Evolutionary conservation across 805 yeast species (phyloP).

Genomic region (Candida golubevii): DNA sequence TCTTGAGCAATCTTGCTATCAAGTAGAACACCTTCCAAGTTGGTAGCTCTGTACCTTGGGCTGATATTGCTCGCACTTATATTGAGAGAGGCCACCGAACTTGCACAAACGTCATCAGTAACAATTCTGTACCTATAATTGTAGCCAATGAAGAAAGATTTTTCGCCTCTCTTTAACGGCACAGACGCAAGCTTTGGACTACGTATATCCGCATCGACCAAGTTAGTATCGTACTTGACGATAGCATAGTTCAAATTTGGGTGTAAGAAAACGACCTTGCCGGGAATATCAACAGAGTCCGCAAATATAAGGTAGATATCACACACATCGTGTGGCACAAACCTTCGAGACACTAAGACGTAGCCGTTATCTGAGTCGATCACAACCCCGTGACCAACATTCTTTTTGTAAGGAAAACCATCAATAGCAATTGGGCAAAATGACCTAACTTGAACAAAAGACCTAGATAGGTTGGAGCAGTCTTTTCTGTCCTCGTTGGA

Average conservation of each 20-base stretch:
- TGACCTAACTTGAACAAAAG: slow-evolving; percentile 69
- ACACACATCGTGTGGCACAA: slow-evolving; percentile 77
- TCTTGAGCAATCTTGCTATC: slow-evolving; percentile 70
- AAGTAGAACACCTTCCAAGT: slow-evolving; percentile 69
- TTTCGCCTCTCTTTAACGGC: slow-evolving; percentile 71
- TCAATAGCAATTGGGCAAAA: slow-evolving; percentile 69
- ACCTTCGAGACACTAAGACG: slow-evolving; percentile 70
- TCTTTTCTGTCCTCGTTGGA: slow-evolving; percentile 39
- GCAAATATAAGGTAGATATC: slow-evolving; percentile 79
- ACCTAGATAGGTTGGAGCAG: slow-evolving; percentile 54
- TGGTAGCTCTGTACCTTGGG: slow-evolving; percentile 84
- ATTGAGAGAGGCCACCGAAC: slow-evolving; percentile 70
- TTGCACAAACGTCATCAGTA: slow-evolving; percentile 68
- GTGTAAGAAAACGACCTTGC: slow-evolving; percentile 74
- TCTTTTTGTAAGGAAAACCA: slow-evolving; percentile 60
- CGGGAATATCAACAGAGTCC: slow-evolving; percentile 79
- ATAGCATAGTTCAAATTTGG: slow-evolving; percentile 86
- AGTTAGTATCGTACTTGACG: slow-evolving; percentile 71
- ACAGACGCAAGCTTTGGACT: slow-evolving; percentile 58
- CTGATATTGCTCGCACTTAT: slow-evolving; percentile 63
- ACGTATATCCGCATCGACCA: slow-evolving; percentile 65
- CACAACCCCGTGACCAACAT: slow-evolving; percentile 71
- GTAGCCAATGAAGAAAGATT: slow-evolving; percentile 74
- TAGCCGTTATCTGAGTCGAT: slow-evolving; percentile 78
- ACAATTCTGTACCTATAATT: slow-evolving; percentile 66